A percentile compares a stretch with the other conserved stretches of the same genome.
These are phyloP conservation scores for Stephania cephalantha DNA, from an alignment of 164 flowering plant species.

Conservation along the genomic window DNA sequence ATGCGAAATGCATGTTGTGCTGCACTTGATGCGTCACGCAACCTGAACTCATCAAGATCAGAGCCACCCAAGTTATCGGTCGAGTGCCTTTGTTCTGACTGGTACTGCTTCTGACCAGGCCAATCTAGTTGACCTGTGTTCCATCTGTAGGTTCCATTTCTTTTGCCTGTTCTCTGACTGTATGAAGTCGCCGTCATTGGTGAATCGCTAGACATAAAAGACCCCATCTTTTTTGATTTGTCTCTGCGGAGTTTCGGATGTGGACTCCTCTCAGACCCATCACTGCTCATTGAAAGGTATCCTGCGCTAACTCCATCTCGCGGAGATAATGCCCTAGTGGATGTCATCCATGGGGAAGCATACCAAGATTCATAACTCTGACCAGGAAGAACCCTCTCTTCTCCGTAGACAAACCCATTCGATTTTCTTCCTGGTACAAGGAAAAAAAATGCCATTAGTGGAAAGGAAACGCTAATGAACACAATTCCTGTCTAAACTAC, in stretches of 20 bases:
- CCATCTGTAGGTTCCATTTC: slow-evolving; percentile 42
- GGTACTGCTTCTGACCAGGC: slow-evolving; percentile 37
- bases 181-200: slow-evolving; percentile 20
- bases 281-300: slow-evolving; percentile 36
- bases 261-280: slow-evolving; percentile 46
- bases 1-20: slow-evolving; percentile 64
- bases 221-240: slow-evolving; percentile 49
- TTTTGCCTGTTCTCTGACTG: slow-evolving; percentile 36
- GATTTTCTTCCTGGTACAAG: slow-evolving; percentile 54
- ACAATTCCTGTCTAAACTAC: neutral
- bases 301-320: slow-evolving; percentile 36
- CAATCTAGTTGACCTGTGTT: slow-evolving; percentile 43
- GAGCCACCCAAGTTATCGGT: slow-evolving; percentile 41
- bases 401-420: slow-evolving; percentile 46
- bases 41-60: slow-evolving; percentile 68
- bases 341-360: slow-evolving; percentile 41
- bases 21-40: slow-evolving; percentile 81
- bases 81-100: slow-evolving; percentile 29
- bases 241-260: slow-evolving; percentile 33
- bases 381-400: slow-evolving; percentile 40
- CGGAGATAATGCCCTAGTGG: slow-evolving; percentile 47
- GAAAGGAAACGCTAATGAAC: neutral
- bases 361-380: slow-evolving; percentile 45
- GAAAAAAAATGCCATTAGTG: neutral
- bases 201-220: slow-evolving; percentile 23